These are phyloP conservation scores for Heimioporus sp. DNA, from an alignment of 768 basidiomycete genomes.

Conservation along the genomic window DNA sequence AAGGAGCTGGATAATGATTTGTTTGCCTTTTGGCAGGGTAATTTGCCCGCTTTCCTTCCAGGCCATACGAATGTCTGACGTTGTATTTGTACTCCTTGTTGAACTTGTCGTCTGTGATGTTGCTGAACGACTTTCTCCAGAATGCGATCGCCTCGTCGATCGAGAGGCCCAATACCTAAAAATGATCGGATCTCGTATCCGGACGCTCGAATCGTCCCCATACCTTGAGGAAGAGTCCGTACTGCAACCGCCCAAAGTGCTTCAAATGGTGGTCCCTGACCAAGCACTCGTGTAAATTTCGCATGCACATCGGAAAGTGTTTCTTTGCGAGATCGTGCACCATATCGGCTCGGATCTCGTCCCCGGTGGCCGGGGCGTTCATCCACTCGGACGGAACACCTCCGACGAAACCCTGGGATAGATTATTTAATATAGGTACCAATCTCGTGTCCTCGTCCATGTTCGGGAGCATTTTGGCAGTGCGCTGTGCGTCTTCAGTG, in stretches of 20 bases:
- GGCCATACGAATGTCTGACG: slow-evolving; percentile 90
- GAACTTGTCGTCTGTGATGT: slow-evolving; percentile 88
- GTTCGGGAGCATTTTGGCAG: slow-evolving; percentile 82
- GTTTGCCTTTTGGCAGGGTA: slow-evolving; percentile 88
- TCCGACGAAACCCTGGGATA: slow-evolving; percentile 91
- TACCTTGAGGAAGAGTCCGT: slow-evolving; percentile 95
- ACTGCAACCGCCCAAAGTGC: slow-evolving; percentile 88
- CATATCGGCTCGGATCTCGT: slow-evolving; percentile 90
- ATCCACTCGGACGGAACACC: slow-evolving; percentile 86
- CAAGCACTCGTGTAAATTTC: slow-evolving; percentile 79
- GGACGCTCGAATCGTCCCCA: slow-evolving; percentile 1
- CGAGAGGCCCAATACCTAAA: slow-evolving; percentile 85
- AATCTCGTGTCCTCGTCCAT: slow-evolving; percentile 94
- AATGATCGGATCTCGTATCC: neutral
- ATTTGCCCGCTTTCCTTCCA: slow-evolving; percentile 93
- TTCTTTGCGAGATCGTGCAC: slow-evolving; percentile 80
- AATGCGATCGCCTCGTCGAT: slow-evolving; percentile 92
- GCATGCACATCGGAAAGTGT: slow-evolving; percentile 97
- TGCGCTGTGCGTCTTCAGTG: slow-evolving; percentile 50
- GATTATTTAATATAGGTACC: slow-evolving; percentile 83
- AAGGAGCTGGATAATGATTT: neutral
- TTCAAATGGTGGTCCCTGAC: slow-evolving; percentile 82
- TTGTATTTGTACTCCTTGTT: slow-evolving; percentile 98
- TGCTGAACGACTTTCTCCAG: slow-evolving; percentile 85
- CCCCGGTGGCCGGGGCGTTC: slow-evolving; percentile 50